phyloP scores from a whole-genome alignment of 352 stramenopile genomes.

The Phytophthora sojae region DNA sequence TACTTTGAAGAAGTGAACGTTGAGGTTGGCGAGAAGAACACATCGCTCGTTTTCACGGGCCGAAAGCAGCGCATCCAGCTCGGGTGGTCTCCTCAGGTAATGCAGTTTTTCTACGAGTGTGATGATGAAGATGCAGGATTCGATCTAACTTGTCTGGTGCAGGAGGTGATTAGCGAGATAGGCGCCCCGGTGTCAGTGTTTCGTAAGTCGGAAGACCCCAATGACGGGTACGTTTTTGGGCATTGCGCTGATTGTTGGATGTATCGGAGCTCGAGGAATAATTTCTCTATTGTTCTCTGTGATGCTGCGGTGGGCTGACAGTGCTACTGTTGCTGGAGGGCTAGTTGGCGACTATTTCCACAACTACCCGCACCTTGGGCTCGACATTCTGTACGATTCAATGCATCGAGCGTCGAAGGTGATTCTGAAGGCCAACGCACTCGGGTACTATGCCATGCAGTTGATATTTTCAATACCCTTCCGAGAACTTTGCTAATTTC shows the following conservation, averaged over 20 bases:
- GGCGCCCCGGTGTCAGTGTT: conserved; percentile 81
- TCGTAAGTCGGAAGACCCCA: conserved; percentile 75
- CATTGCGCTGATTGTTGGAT: neutral
- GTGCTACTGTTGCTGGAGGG: conserved; percentile 60
- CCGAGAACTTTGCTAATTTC: neutral
- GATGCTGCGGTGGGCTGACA: conserved; percentile 13
- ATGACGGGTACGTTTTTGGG: conserved; percentile 55
- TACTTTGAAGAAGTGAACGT: conserved; percentile 82
- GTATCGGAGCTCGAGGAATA: neutral
- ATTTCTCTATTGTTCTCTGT: neutral
- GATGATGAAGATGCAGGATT: neutral
- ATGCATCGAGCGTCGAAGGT: conserved; percentile 78
- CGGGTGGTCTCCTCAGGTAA: conserved; percentile 85
- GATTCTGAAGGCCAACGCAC: conserved; percentile 83
- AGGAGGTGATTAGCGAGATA: conserved; percentile 85
- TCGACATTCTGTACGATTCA: conserved; percentile 81
- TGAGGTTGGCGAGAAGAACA: conserved; percentile 51
- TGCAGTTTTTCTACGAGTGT: neutral
- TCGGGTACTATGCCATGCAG: conserved; percentile 46
- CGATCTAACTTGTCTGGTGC: conserved; percentile 3
- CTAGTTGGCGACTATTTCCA: conserved; percentile 82
- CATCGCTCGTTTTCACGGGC: conserved; percentile 58
- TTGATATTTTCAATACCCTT: neutral
- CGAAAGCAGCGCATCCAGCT: conserved; percentile 77
- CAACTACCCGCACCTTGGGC: conserved; percentile 84